Percentiles rank a stretch among this genome's conserved stretches.
phyloP scores from a whole-genome alignment of 768 basidiomycete genomes.

The Boletellus sp. region DNA sequence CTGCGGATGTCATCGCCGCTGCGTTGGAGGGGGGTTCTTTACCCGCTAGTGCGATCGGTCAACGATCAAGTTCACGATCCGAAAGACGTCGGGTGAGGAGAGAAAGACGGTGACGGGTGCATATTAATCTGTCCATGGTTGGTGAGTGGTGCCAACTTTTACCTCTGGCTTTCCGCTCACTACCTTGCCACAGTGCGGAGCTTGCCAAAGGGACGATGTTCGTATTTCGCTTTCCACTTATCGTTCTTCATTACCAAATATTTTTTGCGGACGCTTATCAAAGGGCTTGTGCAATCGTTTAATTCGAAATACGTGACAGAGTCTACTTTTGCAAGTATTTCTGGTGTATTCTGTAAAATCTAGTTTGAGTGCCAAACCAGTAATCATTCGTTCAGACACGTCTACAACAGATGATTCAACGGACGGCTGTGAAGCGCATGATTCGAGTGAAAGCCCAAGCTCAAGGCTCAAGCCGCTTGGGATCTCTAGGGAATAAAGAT shows the following conservation, averaged over 20 bases:
- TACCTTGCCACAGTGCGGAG: conserved; percentile 11
- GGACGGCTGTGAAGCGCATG: background rate
- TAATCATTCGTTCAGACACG: conserved; percentile 2
- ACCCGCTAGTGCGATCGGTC: conserved; percentile 56
- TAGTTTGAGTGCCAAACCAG: conserved; percentile 8
- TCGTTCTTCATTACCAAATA: conserved; percentile 13
- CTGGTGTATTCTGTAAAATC: conserved; percentile 18
- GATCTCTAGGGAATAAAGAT: conserved; percentile 94
- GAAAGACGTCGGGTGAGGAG: conserved; percentile 61
- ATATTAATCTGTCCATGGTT: background rate
- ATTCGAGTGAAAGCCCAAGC: too few relatives aligned
- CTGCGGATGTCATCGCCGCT: conserved; percentile 87
- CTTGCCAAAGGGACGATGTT: conserved; percentile 12
- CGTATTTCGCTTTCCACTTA: conserved; percentile 25
- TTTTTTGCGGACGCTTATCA: conserved; percentile 22
- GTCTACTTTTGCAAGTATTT: conserved; percentile 14
- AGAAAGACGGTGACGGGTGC: conserved; percentile 32
- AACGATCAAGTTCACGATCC: conserved; percentile 42
- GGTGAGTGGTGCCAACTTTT: conserved; percentile 13
- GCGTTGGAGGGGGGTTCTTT: conserved; percentile 74
- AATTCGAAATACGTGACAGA: conserved; percentile 25
- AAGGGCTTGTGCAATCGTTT: conserved; percentile 14
- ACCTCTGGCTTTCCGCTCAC: conserved; percentile 2
- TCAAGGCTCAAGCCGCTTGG: conserved; percentile 88
- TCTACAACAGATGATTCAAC: background rate